A percentile compares a stretch with the other conserved stretches of the same genome.
Evolutionary conservation across 148 eudicot species (phyloP).

Genomic region (Camellia granthamiana): DNA sequence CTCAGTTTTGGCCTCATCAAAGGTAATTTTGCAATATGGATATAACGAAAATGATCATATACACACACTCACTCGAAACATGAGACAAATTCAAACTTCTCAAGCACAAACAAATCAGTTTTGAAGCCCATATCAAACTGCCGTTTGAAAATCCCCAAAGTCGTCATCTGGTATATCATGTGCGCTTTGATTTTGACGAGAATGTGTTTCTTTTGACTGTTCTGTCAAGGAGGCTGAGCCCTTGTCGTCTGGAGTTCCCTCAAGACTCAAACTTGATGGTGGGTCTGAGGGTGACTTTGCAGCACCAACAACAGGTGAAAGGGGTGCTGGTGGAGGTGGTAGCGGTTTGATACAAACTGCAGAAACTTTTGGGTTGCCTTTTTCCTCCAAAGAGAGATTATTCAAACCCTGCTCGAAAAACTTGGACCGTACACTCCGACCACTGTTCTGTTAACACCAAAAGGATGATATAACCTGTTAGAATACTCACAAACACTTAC

Average conservation of each 20-base stretch:
- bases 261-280: constrained; percentile 34
- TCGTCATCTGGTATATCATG: constrained; percentile 75
- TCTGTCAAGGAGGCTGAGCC: constrained; percentile 18
- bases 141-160: constrained; percentile 95
- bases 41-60: constrained; percentile 19
- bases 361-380: constrained; percentile 45
- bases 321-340: constrained; percentile 75
- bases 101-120: constrained; percentile 6
- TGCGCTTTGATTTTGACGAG: constrained; percentile 33
- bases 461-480: constrained; percentile 9
- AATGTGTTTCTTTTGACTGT: constrained; percentile 28
- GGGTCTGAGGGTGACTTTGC: constrained; percentile 36
- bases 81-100: neutral
- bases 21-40: neutral
- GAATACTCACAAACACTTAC: neutral
- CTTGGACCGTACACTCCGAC: constrained; percentile 50
- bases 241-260: constrained; percentile 21
- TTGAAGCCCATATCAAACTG: constrained; percentile 35
- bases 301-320: constrained; percentile 45
- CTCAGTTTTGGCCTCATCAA: too few relatives aligned
- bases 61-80: constrained; percentile 19
- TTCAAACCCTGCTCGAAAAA: constrained; percentile 64
- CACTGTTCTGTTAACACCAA: constrained; percentile 49
- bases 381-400: constrained; percentile 50
- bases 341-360: constrained; percentile 66